Base-by-base conservation (phyloP, 805 yeast species). In the Starmerella vaccinii region DNA sequence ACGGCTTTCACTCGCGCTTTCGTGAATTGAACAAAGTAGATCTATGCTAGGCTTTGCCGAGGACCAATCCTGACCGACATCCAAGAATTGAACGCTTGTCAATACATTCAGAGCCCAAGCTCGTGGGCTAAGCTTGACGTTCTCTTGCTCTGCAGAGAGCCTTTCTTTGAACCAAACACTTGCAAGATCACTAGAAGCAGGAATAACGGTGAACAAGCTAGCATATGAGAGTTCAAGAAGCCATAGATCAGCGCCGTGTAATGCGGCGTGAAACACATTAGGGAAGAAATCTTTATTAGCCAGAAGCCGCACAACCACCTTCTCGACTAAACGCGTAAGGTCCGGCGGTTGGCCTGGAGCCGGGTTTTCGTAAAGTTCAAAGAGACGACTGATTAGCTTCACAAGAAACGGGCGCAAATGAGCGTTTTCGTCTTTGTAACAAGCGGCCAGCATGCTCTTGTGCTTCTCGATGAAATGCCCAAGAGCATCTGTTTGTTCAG, bases 11-110 rank as follows among this genome's bases (percentile, higher is more conserved):
- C 35, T 4, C 23, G 64, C 45, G 6, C 30, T 23, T 5, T 35
- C 22, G 49, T 62, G 54, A 15, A 64, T 40, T 5, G 50, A n/a
- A n/a, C 49, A 23, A 30, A 65, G 53, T 9, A 55, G 48, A 10
- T 55, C 52, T 2, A 57, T 54, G 19, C n/a, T 4, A 18, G 58
- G 55, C 16, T 37, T 33, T 5, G 29, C 49, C 4, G 43, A 32
- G 6, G 49, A 33, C 51, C 61, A 61, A 41, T 57, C 59, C 44
- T 62, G 66, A 22, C 58, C 55, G 10, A 63, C 48, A 27, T 64
- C 62, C 9, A 66, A 39, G 38, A 65, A 58, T 43, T 62, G 63
- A n/a, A 51, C 52, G 35, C 54, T 50, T 13, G 53, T 47, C 8
- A 59, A 53, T 12, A 53, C 42, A 22, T 46, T 54, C 30, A 57